Evolutionary conservation across 306 rosid genomes (phyloP), one percentile per base, ranked within the genome.

Genomic region (Dryas octopetala): DNA sequence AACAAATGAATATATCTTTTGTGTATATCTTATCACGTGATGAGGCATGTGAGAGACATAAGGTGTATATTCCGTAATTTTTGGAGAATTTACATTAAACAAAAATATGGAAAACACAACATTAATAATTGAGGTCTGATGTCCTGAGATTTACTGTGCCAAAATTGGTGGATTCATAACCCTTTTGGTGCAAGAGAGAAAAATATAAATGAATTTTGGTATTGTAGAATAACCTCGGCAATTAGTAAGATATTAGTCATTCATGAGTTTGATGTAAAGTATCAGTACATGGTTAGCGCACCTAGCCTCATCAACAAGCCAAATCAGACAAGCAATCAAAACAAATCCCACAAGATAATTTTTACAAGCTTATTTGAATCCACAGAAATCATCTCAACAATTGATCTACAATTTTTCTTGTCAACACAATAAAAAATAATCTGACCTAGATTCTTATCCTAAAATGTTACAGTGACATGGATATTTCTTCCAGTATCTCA

Each of bases 381-480:
- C 38, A 12, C 49, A 6, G 53, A 53, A 43, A 46, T 46, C 54
- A 15, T 61, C 65, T 14, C 55, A 38, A 71, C 52, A 76, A 75
- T 11, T 23, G 61, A 51, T 28, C 66, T 53, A 52, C 74, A 77
- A 49, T 82, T 75, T 66, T 43, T 60, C 40, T 16, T n/a, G 19
- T 41, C 14, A 43, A 43, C 65, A 55, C 62, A 51, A 52, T 55
- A 1, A 26, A 44, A 40, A 55, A 55, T 11, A 16, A 41, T 16
- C 6, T 12, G 69, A 77, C 70, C 81, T 28, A 76, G n/a, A 72
- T 51, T 54, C 62, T 32, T 62, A 76, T 40, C 64, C 75, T 84
- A 80, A 80, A 76, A 69, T 74, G 80, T 71, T 76, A 52, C 79
- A 60, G 66, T 50, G 82, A 74, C 84, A 79, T 48, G 78, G 78